Percentiles rank a stretch among this genome's conserved stretches.
Evolutionary conservation across 1,284 basidiomycete genomes (phyloP).

Genomic region (Taiwanofungus camphoratus): DNA sequence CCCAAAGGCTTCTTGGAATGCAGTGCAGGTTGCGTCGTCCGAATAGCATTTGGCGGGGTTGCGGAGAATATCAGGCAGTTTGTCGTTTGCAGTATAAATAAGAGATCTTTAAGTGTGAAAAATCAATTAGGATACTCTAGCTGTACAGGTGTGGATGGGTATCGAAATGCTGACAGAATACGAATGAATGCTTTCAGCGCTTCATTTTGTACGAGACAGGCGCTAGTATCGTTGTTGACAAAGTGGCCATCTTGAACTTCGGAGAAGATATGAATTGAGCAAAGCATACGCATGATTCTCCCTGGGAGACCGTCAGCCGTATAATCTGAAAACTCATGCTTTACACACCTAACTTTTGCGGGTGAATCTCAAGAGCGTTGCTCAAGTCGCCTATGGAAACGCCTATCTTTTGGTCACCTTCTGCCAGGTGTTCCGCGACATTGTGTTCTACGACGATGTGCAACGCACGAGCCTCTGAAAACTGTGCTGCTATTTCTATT

Average conservation of each 20-base stretch:
- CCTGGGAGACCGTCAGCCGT: not conserved
- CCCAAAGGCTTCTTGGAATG: conserved; percentile 4
- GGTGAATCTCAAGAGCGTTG: too few relatives aligned
- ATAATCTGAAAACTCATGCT: too few relatives aligned
- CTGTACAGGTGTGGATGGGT: too few relatives aligned
- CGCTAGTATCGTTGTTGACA: conserved; percentile 7
- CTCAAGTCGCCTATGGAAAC: too few relatives aligned
- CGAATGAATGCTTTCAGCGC: not conserved
- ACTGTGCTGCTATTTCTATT: not conserved
- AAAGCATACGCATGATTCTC: conserved; percentile 6
- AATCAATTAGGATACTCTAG: not conserved
- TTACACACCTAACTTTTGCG: too few relatives aligned
- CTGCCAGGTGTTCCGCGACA: not conserved
- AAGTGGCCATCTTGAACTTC: conserved; percentile 3
- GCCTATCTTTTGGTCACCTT: not conserved
- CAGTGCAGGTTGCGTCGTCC: conserved; percentile 1
- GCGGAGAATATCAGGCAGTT: not conserved
- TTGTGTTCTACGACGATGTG: not conserved
- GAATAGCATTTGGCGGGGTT: not conserved
- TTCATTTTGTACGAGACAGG: not conserved
- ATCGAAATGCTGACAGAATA: not conserved
- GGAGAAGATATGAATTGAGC: conserved; percentile 6
- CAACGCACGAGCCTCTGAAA: not conserved
- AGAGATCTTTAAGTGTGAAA: not conserved
- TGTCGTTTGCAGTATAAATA: not conserved